Base-by-base conservation (phyloP, 2,329 filamentous ascomycete genomes). In the Diaporthe ilicicola region DNA sequence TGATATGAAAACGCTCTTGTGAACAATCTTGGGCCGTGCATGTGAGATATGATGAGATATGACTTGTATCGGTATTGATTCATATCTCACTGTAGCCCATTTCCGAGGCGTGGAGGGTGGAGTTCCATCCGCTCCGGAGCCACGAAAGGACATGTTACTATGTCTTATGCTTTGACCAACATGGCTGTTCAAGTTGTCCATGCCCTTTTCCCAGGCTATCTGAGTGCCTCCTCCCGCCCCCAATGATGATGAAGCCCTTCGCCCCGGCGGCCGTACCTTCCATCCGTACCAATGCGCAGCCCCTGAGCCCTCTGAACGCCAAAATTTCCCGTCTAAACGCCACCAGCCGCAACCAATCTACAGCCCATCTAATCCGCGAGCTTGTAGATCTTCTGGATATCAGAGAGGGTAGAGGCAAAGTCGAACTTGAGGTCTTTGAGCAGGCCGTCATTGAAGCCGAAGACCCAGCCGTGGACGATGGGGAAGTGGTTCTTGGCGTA, bases 391-490 rank as follows among this genome's bases (percentile, higher is more conserved):
- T 89, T 89, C 82, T 89, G 85, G 67, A 89, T 87, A 67, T 83
- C 81, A 72, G 81, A 78, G 48, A 90, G 78, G 76, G 85, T 83
- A 15, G 80, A 79, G 78, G 87, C 83, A 70, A 88, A 88, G 74
- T 90, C 84, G 67, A 91, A 81, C 74, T 90, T 81, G 50, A 90
- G 79, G 76, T 91, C 88, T 80, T 87, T 88, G 71, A 93, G 83
- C 76, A 92, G 80, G 12, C 91, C 91, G 76, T 93, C 89, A 67
- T 88, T 81, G 75, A 93, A 90, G 73, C 87, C 89, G 83, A 93
- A 93, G 54, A 93, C 91, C 91, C 91, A 93, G 44, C 90, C 91
- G 81, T 93, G 91, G 66, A 93, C 91, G 73, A 93, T 86, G 66
- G 91, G 91, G 77, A 87, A 93, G 74, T 86, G 81, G 76, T 92